These are phyloP conservation scores for Hygrophorus russula DNA, from an alignment of 768 basidiomycete species.

Conservation along the genomic window DNA sequence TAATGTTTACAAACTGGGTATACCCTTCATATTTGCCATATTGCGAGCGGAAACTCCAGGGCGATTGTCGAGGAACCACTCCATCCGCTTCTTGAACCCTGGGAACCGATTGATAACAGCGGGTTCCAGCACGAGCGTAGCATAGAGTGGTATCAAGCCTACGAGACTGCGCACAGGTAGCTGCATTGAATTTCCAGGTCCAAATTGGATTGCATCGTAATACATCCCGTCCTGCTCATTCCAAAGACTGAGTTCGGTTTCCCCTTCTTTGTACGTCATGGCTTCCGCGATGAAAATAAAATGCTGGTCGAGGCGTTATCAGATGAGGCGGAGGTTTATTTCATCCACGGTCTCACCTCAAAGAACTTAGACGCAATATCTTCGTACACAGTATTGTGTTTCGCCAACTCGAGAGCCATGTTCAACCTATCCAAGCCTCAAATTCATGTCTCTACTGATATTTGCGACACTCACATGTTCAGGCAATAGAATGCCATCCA, in stretches of 20 bases:
- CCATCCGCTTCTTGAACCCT: slow-evolving; percentile 97
- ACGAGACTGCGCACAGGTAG: slow-evolving; percentile 91
- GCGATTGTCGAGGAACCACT: slow-evolving; percentile 97
- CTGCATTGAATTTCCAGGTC: slow-evolving; percentile 72
- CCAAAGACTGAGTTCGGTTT: slow-evolving; percentile 78
- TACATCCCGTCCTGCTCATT: slow-evolving; percentile 97
- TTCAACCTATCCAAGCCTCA: slow-evolving; percentile 52
- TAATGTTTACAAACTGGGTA: slow-evolving; percentile 4
- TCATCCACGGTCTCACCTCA: slow-evolving; percentile 34
- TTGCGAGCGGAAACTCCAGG: slow-evolving; percentile 80
- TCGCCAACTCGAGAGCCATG: slow-evolving; percentile 94
- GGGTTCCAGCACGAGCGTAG: slow-evolving; percentile 89
- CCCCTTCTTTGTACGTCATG: slow-evolving; percentile 86
- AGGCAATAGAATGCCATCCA: slow-evolving; percentile 99
- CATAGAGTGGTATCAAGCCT: slow-evolving; percentile 95
- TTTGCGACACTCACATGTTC: slow-evolving; percentile 59
- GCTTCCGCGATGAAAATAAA: slow-evolving; percentile 98
- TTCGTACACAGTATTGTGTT: slow-evolving; percentile 95
- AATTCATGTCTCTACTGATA: slow-evolving; percentile 2
- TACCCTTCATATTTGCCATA: slow-evolving; percentile 93
- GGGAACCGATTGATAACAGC: slow-evolving; percentile 82
- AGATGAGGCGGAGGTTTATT: neutral
- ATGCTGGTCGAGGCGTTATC: slow-evolving; percentile 40
- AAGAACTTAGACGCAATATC: slow-evolving; percentile 99
- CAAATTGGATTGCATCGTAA: slow-evolving; percentile 93